Evolutionary conservation across 2,329 filamentous ascomycete genomes (phyloP).

Genomic region (Diaporthe velutina): DNA sequence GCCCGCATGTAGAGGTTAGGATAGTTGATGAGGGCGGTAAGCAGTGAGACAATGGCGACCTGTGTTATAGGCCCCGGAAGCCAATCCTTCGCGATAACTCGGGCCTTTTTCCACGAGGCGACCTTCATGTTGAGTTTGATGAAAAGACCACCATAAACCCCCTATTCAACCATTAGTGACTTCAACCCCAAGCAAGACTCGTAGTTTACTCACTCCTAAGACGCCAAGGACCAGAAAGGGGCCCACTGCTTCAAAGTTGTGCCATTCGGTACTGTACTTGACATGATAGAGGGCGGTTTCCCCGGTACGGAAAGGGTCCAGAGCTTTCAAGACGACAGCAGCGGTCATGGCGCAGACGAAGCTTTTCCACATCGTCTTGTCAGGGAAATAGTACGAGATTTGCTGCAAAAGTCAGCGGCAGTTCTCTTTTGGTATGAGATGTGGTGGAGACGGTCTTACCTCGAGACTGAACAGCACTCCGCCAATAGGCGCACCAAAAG

Average conservation of each 20-base stretch:
- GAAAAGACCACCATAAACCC: slow-evolving; percentile 94
- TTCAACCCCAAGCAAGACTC: background rate
- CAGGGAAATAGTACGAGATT: slow-evolving; percentile 96
- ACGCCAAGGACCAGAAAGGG: slow-evolving; percentile 90
- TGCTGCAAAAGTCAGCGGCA: slow-evolving; percentile 64
- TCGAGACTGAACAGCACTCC: slow-evolving; percentile 97
- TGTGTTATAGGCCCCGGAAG: slow-evolving; percentile 83
- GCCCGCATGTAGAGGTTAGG: slow-evolving; percentile 97
- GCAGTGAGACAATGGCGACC: slow-evolving; percentile 81
- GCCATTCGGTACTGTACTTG: slow-evolving; percentile 91
- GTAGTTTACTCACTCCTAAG: slow-evolving; percentile 69
- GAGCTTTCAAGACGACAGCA: slow-evolving; percentile 89
- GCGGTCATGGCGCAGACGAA: slow-evolving; percentile 99
- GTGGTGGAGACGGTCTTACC: slow-evolving; percentile 55
- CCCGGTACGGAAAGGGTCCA: slow-evolving; percentile 94
- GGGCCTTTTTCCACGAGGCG: slow-evolving; percentile 79
- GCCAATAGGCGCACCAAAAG: slow-evolving; percentile 93
- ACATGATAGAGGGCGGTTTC: slow-evolving; percentile 97
- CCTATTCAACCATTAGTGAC: slow-evolving; percentile 56
- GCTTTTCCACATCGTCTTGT: slow-evolving; percentile 99
- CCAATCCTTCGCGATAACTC: slow-evolving; percentile 60
- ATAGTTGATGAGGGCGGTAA: slow-evolving; percentile 93
- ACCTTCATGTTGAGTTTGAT: slow-evolving; percentile 94
- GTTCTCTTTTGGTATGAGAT: background rate
- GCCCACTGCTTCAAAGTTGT: slow-evolving; percentile 86